These are phyloP conservation scores for Cadophora gregata DNA, from an alignment of 2,329 filamentous ascomycete species.

Conservation along the genomic window DNA sequence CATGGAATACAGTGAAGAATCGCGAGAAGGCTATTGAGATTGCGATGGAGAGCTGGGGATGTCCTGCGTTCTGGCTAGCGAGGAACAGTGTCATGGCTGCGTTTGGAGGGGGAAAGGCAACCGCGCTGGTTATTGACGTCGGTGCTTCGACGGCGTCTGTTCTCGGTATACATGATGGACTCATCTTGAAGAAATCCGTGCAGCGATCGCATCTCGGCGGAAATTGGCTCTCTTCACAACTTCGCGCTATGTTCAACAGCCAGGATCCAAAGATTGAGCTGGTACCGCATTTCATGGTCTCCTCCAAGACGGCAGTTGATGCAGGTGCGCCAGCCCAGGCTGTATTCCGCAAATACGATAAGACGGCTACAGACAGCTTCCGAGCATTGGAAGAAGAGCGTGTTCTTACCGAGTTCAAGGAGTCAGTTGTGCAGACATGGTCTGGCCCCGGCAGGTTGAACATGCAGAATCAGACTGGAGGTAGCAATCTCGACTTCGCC, in stretches of 20 bases:
- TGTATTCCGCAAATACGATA: slow-evolving; percentile 72
- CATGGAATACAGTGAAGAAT: slow-evolving; percentile 87
- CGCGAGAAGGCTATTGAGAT: slow-evolving; percentile 95
- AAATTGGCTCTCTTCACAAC: slow-evolving; percentile 87
- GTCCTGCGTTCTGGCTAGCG: slow-evolving; percentile 92
- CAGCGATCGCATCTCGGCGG: slow-evolving; percentile 86
- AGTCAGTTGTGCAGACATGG: slow-evolving; percentile 96
- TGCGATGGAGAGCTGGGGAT: slow-evolving; percentile 96
- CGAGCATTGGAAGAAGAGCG: slow-evolving; percentile 88
- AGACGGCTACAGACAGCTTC: slow-evolving; percentile 71
- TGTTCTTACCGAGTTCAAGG: slow-evolving; percentile 94
- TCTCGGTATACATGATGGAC: slow-evolving; percentile 90
- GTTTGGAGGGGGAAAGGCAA: slow-evolving; percentile 92
- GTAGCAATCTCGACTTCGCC: slow-evolving; percentile 75
- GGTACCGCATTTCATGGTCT: slow-evolving; percentile 85
- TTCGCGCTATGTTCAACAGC: slow-evolving; percentile 78
- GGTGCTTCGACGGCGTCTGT: slow-evolving; percentile 89
- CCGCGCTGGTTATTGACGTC: slow-evolving; percentile 89
- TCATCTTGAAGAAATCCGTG: slow-evolving; percentile 89
- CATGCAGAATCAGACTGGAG: slow-evolving; percentile 54
- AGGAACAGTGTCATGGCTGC: slow-evolving; percentile 88
- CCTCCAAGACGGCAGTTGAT: slow-evolving; percentile 87
- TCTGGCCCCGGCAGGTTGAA: slow-evolving; percentile 74
- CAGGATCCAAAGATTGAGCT: slow-evolving; percentile 74
- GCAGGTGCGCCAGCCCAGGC: slow-evolving; percentile 81